Percentiles rank a stretch among this genome's conserved stretches.
Evolutionary conservation across 306 rosid species (phyloP).

Genomic region (Vigna mungo): DNA sequence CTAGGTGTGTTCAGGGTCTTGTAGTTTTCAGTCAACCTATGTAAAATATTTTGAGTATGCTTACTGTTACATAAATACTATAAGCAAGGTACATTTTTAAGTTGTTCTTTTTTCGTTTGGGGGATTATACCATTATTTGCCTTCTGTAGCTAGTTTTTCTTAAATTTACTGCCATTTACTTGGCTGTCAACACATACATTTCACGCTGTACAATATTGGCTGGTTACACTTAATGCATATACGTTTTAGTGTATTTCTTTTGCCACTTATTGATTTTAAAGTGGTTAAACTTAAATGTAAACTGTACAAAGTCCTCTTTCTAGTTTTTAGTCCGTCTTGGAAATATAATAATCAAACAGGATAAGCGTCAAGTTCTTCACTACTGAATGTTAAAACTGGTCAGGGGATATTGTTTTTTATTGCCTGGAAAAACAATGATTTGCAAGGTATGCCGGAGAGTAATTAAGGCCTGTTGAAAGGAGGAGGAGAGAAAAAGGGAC

Average conservation of each 20-base stretch:
- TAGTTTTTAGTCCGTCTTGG: conserved; percentile 28
- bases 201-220: conserved; percentile 44
- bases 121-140: conserved; percentile 36
- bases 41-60: conserved; percentile 52
- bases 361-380: conserved; percentile 22
- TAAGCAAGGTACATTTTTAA: conserved; percentile 44
- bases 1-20: conserved; percentile 97
- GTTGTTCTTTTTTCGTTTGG: conserved; percentile 29
- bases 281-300: conserved; percentile 31
- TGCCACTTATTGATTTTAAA: conserved; percentile 11
- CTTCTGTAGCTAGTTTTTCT: conserved; percentile 51
- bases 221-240: conserved; percentile 20
- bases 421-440: background rate
- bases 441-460: background rate
- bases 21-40: conserved; percentile 66
- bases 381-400: conserved; percentile 27
- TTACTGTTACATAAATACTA: conserved; percentile 46
- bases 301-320: conserved; percentile 16
- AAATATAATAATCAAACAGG: conserved; percentile 14
- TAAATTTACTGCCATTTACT: conserved; percentile 36
- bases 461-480: too few species aligned
- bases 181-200: conserved; percentile 38
- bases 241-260: conserved; percentile 14
- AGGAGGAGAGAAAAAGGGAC: background rate
- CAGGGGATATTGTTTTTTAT: conserved; percentile 2